Evolutionary conservation across 345 rosid species (phyloP).

Genomic region (Citrus sp.): DNA sequence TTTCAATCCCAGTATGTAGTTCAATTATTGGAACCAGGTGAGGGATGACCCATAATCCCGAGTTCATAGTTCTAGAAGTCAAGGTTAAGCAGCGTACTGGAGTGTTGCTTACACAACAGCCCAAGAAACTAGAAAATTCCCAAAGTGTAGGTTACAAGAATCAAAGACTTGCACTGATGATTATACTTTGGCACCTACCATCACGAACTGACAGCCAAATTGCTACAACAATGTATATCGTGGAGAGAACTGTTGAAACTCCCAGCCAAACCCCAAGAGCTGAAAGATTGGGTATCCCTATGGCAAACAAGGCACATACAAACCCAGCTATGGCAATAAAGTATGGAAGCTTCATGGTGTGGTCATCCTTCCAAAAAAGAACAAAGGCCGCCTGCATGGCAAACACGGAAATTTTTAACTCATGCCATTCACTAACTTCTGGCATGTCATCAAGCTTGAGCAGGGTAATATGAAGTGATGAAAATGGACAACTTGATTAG

Average conservation of each 20-base stretch:
- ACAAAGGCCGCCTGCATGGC: slow-evolving; percentile 53
- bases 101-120: background rate
- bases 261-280: slow-evolving; percentile 86
- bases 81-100: background rate
- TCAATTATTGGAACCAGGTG: background rate
- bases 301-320: slow-evolving; percentile 64
- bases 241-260: slow-evolving; percentile 66
- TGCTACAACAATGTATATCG: slow-evolving; percentile 58
- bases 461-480: background rate
- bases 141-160: background rate
- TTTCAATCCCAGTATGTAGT: background rate
- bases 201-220: slow-evolving; percentile 56
- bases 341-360: slow-evolving; percentile 55
- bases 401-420: background rate
- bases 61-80: background rate
- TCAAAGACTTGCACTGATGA: background rate
- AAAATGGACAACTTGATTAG: background rate
- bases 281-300: slow-evolving; percentile 80
- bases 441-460: background rate
- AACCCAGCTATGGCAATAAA: slow-evolving; percentile 49
- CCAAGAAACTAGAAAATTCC: background rate
- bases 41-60: background rate
- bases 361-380: slow-evolving; percentile 44
- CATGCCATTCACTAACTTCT: background rate
- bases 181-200: slow-evolving; percentile 38